Evolutionary conservation across 2,329 filamentous ascomycete species (phyloP).

Genomic region (Calonectria montana): DNA sequence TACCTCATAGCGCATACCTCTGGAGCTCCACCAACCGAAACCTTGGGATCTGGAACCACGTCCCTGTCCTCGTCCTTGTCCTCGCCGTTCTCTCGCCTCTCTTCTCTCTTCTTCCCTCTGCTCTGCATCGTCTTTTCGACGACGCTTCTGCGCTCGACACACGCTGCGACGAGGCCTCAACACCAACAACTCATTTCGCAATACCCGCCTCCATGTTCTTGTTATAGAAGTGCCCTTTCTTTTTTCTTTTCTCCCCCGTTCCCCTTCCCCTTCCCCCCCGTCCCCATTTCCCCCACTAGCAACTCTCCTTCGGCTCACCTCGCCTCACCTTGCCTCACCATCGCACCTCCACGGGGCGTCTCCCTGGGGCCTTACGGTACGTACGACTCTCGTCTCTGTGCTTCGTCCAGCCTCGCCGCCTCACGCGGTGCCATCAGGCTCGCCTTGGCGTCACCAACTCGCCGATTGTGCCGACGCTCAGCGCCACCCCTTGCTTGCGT

Average conservation of each 20-base stretch:
- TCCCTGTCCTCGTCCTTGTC: background rate
- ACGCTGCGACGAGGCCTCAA: constrained; percentile 1
- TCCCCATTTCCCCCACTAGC: constrained; percentile 1
- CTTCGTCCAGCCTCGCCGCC: background rate
- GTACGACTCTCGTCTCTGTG: background rate
- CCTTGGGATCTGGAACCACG: constrained; percentile 14
- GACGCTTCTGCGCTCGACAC: constrained; percentile 29
- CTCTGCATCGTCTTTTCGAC: constrained; percentile 32
- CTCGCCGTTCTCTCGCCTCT: constrained; percentile 23
- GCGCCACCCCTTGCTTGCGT: constrained; percentile 9
- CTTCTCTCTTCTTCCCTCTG: constrained; percentile 30
- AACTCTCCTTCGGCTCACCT: constrained; percentile 4
- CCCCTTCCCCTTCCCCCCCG: constrained; percentile 22
- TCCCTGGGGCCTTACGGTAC: background rate
- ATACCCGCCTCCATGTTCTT: constrained; percentile 45
- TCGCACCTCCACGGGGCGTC: background rate
- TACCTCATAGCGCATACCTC: constrained; percentile 6
- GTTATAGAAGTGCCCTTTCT: constrained; percentile 49
- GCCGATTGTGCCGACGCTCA: background rate
- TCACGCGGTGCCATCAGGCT: background rate
- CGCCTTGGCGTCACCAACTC: background rate
- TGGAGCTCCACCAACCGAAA: constrained; percentile 21
- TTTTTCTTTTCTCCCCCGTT: constrained; percentile 29
- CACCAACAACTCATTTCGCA: background rate
- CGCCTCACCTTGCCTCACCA: background rate